Base-by-base conservation (phyloP, 2,329 filamentous ascomycete genomes). In the Moelleriella libera region DNA sequence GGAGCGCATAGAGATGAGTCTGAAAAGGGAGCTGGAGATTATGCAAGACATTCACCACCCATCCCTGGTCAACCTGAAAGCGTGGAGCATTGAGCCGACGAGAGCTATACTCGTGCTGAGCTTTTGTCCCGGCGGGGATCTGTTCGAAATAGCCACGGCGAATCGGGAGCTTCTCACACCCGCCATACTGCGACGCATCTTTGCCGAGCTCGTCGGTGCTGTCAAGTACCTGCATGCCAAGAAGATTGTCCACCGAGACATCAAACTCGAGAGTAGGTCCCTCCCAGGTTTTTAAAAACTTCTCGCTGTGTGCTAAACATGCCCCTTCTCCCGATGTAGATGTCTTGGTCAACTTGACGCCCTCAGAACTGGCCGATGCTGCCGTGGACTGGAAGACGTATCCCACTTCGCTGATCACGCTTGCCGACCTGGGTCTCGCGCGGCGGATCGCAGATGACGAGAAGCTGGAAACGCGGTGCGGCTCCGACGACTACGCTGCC, bases 401-500 rank as follows among this genome's bases (percentile, higher is more conserved):
- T 57, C 85, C 88, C 8, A 78, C 88, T 58, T 85, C 90, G 2
- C 76, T 97, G 47, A 78, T 90, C 48, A 96, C 88, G 2, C 74
- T 98, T 41, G 94, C 89, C 12, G 92, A 98, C 61, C 74, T 98
- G 10, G 92, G 92, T 11, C 78, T 98, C 10, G 94, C 88, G 3
- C 79, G 90, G 47, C 82, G 85, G 37, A 86, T 97, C 40, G 79
- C 87, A 12, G 83, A 88, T 52, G 87, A 88, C 46, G 88, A 94
- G 54, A 83, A 90, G 51, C 75, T 98, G n/a, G 86, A 86, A 51
- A 97, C 90, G 2, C 80, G 92, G 8, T 98, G 92, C 63, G 92
- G 92, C 32, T 94, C 86, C 41, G 92, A 97, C 65, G 92, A 98
- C 66, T 98, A 98, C 61, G 90, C 90, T 2, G 90, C 92, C 0